A percentile compares a stretch with the other conserved stretches of the same genome.
phyloP scores from a whole-genome alignment of 768 basidiomycete species.

The Neoboletus brunneissimus region DNA sequence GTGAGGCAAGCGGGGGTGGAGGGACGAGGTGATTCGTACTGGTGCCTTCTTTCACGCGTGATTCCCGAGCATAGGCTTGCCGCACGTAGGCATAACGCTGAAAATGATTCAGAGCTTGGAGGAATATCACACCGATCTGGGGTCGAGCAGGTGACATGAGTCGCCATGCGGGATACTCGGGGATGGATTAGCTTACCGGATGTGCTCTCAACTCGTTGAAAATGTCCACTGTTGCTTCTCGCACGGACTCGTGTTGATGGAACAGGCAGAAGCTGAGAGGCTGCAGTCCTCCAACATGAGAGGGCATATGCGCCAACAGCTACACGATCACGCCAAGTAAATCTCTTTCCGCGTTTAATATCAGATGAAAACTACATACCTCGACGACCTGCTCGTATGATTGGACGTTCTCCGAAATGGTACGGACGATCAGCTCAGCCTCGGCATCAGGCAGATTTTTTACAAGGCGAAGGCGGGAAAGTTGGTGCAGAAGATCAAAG shows the following conservation, averaged over 20 bases:
- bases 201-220: constrained; percentile 76
- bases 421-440: constrained; percentile 68
- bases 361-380: constrained; percentile 42
- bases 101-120: constrained; percentile 83
- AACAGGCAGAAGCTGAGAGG: constrained; percentile 89
- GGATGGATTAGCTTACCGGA: constrained; percentile 51
- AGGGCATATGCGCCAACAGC: constrained; percentile 78
- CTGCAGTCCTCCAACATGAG: constrained; percentile 77
- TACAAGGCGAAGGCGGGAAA: constrained; percentile 73
- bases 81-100: constrained; percentile 86
- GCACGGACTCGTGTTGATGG: constrained; percentile 75
- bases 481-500: constrained; percentile 84
- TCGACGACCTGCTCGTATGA: constrained; percentile 89
- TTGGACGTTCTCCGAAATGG: constrained; percentile 66
- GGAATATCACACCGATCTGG: constrained; percentile 75
- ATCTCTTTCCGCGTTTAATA: too few relatives aligned
- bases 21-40: constrained; percentile 31
- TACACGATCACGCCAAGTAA: constrained; percentile 30
- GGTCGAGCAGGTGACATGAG: constrained; percentile 1
- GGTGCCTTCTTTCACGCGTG: constrained; percentile 31
- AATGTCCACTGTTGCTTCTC: constrained; percentile 78
- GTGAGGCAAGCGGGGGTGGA: constrained; percentile 31
- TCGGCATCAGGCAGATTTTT: constrained; percentile 74
- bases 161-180: background rate
- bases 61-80: constrained; percentile 69